Conservation (phyloP, 139 green algal genomes). For the Choricystis sp. region DNA sequence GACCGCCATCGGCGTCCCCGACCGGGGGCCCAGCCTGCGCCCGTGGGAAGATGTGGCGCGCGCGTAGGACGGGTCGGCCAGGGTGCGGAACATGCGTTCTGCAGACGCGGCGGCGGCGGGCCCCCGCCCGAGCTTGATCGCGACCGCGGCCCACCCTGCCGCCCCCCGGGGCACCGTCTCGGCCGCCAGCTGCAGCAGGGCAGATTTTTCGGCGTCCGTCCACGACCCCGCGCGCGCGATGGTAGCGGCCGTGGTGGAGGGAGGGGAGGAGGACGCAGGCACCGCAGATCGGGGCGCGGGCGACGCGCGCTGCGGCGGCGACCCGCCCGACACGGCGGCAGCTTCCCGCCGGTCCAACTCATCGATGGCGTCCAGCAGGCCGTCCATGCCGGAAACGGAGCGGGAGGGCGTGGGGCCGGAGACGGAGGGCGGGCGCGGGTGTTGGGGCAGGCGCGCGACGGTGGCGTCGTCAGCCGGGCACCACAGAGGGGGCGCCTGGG, state of each 20-base stretch:
- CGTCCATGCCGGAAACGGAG: background rate
- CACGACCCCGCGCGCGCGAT: slow-evolving; percentile 1
- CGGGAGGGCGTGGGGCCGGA: background rate
- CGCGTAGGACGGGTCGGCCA: slow-evolving; percentile 9
- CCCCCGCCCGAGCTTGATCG: slow-evolving; percentile 5
- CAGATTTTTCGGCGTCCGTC: slow-evolving; percentile 6
- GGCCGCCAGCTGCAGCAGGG: slow-evolving; percentile 1
- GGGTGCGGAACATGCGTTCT: slow-evolving; percentile 13
- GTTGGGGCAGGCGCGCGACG: background rate
- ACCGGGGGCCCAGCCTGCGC: slow-evolving; percentile 13
- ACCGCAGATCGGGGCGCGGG: background rate
- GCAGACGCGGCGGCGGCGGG: slow-evolving; percentile 4
- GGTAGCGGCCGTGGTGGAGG: background rate
- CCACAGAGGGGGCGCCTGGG: background rate
- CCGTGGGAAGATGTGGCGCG: slow-evolving; percentile 13
- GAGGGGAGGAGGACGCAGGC: background rate
- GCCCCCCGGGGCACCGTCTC: background rate
- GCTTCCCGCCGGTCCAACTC: background rate
- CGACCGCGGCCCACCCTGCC: slow-evolving; percentile 1
- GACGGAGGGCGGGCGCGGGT: too few relatives aligned
- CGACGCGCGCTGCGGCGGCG: too few relatives aligned
- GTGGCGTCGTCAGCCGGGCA: background rate
- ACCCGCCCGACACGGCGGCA: too few relatives aligned
- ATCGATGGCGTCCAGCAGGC: background rate
- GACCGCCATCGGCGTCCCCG: slow-evolving; percentile 16